Percentiles rank a stretch among this genome's conserved stretches.
These are phyloP conservation scores for Ganoderma leucocontextum DNA, from an alignment of 1,284 basidiomycete genomes.

Conservation along the genomic window DNA sequence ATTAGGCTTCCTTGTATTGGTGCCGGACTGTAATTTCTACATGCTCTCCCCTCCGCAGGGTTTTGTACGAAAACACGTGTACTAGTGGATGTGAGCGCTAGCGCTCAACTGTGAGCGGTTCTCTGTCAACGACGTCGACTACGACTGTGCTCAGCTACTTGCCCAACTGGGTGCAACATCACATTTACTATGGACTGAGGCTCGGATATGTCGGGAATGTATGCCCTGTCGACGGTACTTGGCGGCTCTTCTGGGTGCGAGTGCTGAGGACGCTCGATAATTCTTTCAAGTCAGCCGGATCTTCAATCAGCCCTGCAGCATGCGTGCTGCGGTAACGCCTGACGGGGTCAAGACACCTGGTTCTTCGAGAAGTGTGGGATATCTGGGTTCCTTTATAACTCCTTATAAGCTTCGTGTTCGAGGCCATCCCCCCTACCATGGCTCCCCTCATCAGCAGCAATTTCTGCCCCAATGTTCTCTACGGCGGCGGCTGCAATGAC, in stretches of 20 bases:
- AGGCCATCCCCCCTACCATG: background rate
- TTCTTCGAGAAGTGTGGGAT: background rate
- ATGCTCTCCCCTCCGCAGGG: background rate
- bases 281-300: background rate
- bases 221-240: background rate
- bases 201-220: background rate
- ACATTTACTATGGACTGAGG: background rate
- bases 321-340: constrained; percentile 6
- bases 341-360: background rate
- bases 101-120: too few species aligned
- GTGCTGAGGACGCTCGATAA: background rate
- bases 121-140: too few species aligned
- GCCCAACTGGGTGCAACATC: background rate
- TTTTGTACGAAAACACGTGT: too few species aligned
- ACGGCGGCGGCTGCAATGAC: constrained; percentile 23
- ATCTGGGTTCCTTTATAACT: background rate
- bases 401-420: background rate
- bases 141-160: too few species aligned
- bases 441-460: background rate
- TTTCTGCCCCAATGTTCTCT: constrained; percentile 25
- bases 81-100: too few species aligned
- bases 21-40: background rate
- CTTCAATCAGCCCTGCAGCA: background rate
- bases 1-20: background rate
- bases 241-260: background rate